phyloP scores from a whole-genome alignment of 768 basidiomycete genomes.

The Polyporus arcularius region DNA sequence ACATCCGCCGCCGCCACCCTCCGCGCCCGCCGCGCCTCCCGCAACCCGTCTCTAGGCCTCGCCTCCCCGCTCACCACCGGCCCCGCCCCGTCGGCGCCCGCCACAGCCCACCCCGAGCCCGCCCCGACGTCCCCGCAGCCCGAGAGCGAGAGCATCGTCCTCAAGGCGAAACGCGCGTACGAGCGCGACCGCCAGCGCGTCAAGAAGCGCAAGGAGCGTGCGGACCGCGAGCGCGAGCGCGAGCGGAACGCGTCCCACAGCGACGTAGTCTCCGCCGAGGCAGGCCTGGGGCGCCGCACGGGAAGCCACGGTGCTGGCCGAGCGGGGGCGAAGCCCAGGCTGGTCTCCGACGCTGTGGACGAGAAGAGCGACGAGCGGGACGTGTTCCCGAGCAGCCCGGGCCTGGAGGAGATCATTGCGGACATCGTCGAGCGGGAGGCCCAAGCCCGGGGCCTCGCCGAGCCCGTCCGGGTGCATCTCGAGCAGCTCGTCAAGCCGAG shows the following conservation, averaged over 20 bases:
- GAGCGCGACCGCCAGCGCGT: constrained; percentile 51
- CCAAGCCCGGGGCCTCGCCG: constrained; percentile 3
- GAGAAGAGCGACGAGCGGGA: not conserved
- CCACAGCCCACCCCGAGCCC: not conserved
- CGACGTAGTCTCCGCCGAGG: too few relatives aligned
- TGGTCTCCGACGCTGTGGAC: not conserved
- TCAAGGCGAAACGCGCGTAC: constrained; percentile 47
- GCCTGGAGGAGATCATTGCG: constrained; percentile 16
- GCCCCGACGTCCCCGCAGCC: constrained; percentile 2
- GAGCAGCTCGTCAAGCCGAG: constrained; percentile 28
- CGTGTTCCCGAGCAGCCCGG: constrained; percentile 4
- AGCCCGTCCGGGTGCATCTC: constrained; percentile 27
- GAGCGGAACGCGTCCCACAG: constrained; percentile 9
- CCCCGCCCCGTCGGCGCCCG: not conserved
- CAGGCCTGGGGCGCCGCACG: not conserved
- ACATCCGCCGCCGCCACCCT: constrained; percentile 9
- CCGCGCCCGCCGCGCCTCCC: constrained; percentile 3
- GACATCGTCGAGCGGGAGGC: constrained; percentile 17
- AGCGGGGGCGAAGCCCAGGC: not conserved
- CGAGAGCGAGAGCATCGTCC: constrained; percentile 19
- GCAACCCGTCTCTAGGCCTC: not conserved
- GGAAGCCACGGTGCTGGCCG: not conserved
- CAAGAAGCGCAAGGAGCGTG: constrained; percentile 39
- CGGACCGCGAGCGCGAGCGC: constrained; percentile 28
- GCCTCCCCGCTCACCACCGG: not conserved